Percentiles rank a stretch among this genome's conserved stretches.
Conservation (phyloP, 176 grass and related monocot species). For the Carex littledalei region DNA sequence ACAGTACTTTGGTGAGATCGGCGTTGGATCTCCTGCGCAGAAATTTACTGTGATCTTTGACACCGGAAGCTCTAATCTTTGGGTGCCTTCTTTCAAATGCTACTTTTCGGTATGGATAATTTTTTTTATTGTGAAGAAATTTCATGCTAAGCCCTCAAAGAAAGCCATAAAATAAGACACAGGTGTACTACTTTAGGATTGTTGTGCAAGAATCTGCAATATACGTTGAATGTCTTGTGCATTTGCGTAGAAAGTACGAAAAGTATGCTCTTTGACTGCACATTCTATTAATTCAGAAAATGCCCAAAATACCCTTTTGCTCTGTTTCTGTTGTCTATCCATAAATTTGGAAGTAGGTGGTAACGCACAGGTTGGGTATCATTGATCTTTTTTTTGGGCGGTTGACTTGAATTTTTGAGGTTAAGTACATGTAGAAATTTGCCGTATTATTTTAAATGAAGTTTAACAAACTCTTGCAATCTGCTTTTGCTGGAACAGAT, state of each 20-base stretch:
- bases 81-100: conserved; percentile 89
- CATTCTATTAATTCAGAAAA: neutral
- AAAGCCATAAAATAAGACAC: neutral
- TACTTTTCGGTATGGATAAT: conserved; percentile 48
- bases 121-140: neutral
- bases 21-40: conserved; percentile 61
- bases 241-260: neutral
- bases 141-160: neutral
- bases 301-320: neutral
- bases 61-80: conserved; percentile 86
- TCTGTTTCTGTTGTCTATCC: neutral
- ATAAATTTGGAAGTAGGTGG: neutral
- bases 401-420: neutral
- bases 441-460: neutral
- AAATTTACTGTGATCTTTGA: conserved; percentile 95
- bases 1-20: conserved; percentile 76
- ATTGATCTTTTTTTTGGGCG: neutral
- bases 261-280: neutral
- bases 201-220: neutral
- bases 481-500: conserved; percentile 35
- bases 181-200: neutral
- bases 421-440: neutral
- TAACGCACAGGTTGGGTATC: neutral
- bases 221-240: neutral
- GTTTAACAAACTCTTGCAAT: neutral